Percentiles rank a stretch among this genome's conserved stretches.
These are phyloP conservation scores for Terfezia claveryi DNA, from an alignment of 495 filamentous ascomycete species.

Conservation along the genomic window DNA sequence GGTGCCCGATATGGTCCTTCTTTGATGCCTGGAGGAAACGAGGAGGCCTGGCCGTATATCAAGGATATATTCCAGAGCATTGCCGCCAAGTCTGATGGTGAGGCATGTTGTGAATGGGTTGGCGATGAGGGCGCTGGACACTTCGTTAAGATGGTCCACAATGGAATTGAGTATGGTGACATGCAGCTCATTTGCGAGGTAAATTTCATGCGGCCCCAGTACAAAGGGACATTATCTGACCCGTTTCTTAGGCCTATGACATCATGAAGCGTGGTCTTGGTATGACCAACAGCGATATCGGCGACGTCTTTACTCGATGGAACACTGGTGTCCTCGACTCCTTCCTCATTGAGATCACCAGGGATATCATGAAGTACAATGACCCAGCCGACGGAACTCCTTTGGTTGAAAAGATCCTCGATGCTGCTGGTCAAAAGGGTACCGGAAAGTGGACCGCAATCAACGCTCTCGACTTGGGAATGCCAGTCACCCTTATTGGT, in stretches of 20 bases:
- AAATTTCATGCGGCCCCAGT: constrained; percentile 13
- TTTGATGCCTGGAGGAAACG: constrained; percentile 95
- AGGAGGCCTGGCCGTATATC: constrained; percentile 93
- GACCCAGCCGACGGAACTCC: constrained; percentile 70
- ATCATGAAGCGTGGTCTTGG: constrained; percentile 95
- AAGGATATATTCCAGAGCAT: constrained; percentile 99
- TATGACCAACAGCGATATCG: constrained; percentile 71
- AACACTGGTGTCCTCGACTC: constrained; percentile 97
- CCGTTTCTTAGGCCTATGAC: constrained; percentile 68
- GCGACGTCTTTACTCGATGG: constrained; percentile 84
- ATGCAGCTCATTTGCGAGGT: constrained; percentile 99
- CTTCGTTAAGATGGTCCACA: constrained; percentile 99
- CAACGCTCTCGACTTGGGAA: constrained; percentile 93
- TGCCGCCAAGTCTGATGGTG: constrained; percentile 83
- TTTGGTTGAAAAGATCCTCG: constrained; percentile 94
- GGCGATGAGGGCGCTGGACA: constrained; percentile 97
- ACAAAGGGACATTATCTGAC: not conserved
- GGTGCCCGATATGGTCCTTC: constrained; percentile 93
- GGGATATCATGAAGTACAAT: constrained; percentile 90
- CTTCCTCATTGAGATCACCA: constrained; percentile 97
- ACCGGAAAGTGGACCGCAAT: constrained; percentile 99
- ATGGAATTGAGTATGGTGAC: constrained; percentile 99
- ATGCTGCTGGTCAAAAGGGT: constrained; percentile 97
- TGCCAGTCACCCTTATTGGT: constrained; percentile 95
- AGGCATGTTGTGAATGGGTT: constrained; percentile 98